phyloP scores from a whole-genome alignment of 1,284 basidiomycete species.

The Volvariella volvacea region DNA sequence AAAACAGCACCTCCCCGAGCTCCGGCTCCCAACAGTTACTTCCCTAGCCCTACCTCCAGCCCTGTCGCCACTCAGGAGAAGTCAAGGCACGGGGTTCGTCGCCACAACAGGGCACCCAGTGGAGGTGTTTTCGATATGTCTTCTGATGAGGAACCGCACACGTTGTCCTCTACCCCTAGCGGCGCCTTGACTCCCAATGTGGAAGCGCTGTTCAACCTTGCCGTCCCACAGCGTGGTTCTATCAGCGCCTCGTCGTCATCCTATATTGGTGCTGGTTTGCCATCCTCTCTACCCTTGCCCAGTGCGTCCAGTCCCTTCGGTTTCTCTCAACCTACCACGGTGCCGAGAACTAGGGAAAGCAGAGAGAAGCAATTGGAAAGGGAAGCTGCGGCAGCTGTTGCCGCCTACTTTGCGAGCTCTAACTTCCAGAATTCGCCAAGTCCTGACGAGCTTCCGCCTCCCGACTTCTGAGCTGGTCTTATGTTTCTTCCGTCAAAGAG shows the following conservation, averaged over 20 bases:
- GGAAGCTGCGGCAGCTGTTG: conserved; percentile 23
- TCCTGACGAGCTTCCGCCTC: conserved; percentile 68
- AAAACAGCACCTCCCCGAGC: conserved; percentile 39
- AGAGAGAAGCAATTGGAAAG: conserved; percentile 19
- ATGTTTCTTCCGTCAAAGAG: conserved; percentile 23
- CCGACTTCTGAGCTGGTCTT: conserved; percentile 31
- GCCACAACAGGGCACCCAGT: conserved; percentile 53
- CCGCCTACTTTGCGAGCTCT: conserved; percentile 65
- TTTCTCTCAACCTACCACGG: conserved; percentile 18
- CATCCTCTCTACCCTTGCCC: conserved; percentile 17
- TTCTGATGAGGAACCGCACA: conserved; percentile 49
- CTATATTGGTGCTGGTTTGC: conserved; percentile 4
- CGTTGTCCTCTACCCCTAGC: conserved; percentile 25
- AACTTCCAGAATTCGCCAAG: conserved; percentile 77
- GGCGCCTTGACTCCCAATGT: conserved; percentile 19
- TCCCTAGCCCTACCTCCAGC: conserved; percentile 34
- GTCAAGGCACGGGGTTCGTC: conserved; percentile 22
- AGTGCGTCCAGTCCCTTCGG: conserved; percentile 16
- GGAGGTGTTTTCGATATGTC: conserved; percentile 66
- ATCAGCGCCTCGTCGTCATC: conserved; percentile 6
- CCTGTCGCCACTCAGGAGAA: conserved; percentile 29
- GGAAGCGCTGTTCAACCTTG: conserved; percentile 17
- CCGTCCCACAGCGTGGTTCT: conserved; percentile 6
- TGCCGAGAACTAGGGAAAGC: conserved; percentile 10
- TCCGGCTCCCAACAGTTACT: conserved; percentile 35